These are phyloP conservation scores for Pichia sp. DNA, from an alignment of 1,139 yeast genomes.

Conservation along the genomic window DNA sequence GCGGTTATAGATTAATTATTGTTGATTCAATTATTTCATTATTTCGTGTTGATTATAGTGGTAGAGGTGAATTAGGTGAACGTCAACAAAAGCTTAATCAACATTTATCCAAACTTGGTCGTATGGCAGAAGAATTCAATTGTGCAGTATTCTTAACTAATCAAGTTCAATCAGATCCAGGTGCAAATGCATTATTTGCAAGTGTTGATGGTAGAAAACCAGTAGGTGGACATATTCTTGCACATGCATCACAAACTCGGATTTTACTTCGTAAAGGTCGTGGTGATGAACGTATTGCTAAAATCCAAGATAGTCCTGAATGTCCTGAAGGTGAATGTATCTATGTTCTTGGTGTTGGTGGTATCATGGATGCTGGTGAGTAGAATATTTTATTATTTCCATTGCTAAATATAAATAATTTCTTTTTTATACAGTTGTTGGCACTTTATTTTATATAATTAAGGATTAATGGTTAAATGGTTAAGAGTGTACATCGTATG, in stretches of 20 bases:
- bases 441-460: neutral
- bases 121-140: constrained; percentile 55
- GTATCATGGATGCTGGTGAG: constrained; percentile 23
- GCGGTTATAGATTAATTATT: constrained; percentile 31
- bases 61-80: constrained; percentile 56
- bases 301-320: constrained; percentile 57
- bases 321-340: constrained; percentile 56
- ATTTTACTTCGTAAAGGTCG: constrained; percentile 52
- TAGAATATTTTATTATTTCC: neutral
- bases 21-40: constrained; percentile 60
- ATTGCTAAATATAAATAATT: neutral
- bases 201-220: constrained; percentile 62
- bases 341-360: constrained; percentile 47
- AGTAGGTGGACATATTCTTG: constrained; percentile 59
- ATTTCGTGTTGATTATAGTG: constrained; percentile 54
- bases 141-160: constrained; percentile 55
- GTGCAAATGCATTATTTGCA: constrained; percentile 59
- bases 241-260: constrained; percentile 61
- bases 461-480: no score
- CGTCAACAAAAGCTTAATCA: constrained; percentile 56
- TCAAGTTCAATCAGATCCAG: constrained; percentile 65
- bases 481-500: no score
- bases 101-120: constrained; percentile 43
- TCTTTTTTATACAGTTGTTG: neutral
- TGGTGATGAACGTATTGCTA: constrained; percentile 61